Evolutionary conservation across 1,284 basidiomycete species (phyloP).

Genomic region (Earliella scabrosa): DNA sequence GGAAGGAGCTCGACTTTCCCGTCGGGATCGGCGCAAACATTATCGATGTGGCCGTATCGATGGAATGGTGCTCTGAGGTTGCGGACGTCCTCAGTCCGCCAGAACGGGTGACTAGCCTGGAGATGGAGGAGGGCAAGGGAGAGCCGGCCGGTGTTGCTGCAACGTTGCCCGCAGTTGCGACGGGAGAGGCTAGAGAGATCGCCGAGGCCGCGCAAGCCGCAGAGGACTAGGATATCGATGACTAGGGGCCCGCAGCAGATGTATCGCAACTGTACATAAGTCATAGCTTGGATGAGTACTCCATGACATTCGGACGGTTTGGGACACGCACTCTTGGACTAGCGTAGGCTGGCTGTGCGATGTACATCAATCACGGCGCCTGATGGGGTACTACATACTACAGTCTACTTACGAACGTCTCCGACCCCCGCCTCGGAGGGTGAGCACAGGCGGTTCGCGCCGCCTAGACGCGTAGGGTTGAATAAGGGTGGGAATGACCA

Average conservation of each 20-base stretch:
- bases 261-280: no score
- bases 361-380: background rate
- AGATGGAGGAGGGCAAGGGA: slow-evolving; percentile 23
- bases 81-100: slow-evolving; percentile 28
- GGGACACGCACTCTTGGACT: background rate
- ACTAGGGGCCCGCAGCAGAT: no score
- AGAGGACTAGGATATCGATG: slow-evolving; percentile 28
- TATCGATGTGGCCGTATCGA: slow-evolving; percentile 62
- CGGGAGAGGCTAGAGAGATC: slow-evolving; percentile 18
- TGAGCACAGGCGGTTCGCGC: no score
- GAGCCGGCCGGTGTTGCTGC: slow-evolving; percentile 29
- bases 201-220: slow-evolving; percentile 28
- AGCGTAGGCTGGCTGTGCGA: background rate
- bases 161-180: slow-evolving; percentile 24
- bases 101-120: slow-evolving; percentile 24
- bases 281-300: background rate
- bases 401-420: no score
- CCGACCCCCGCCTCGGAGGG: no score
- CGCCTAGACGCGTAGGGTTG: no score
- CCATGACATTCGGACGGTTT: background rate
- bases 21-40: slow-evolving; percentile 71
- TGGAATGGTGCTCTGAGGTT: slow-evolving; percentile 33
- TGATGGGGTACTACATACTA: background rate
- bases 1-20: slow-evolving; percentile 77
- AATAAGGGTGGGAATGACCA: no score